A percentile compares a stretch with the other conserved stretches of the same genome.
Evolutionary conservation across 345 rosid genomes (phyloP).

Genomic region (Turnera subulata): DNA sequence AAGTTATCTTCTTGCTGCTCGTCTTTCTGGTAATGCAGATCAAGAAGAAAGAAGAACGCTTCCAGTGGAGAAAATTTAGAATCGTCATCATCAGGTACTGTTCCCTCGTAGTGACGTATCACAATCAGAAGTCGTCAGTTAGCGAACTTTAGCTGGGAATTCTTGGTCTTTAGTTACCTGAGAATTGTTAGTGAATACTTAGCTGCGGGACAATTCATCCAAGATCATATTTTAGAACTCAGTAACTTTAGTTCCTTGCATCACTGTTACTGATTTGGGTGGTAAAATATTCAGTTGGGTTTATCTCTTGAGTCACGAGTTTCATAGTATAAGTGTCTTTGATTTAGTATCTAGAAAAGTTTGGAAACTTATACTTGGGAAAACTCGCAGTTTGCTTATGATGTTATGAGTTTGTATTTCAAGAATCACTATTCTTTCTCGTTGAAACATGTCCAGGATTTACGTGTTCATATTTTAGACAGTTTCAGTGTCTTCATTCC

Average conservation of each 20-base stretch:
- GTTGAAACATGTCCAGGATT: no score
- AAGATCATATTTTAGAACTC: neutral
- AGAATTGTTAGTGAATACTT: neutral
- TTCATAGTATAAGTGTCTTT: neutral
- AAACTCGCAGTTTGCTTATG: no score
- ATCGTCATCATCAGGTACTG: conserved; percentile 60
- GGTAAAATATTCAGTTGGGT: neutral
- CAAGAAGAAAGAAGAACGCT: conserved; percentile 83
- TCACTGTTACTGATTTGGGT: neutral
- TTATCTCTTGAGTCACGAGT: neutral
- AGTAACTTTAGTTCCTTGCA: neutral
- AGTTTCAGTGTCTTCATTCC: conserved; percentile 1
- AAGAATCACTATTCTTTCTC: no score
- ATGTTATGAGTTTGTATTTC: no score
- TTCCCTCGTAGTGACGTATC: neutral
- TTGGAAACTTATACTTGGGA: neutral
- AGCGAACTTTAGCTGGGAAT: neutral
- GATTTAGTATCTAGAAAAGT: neutral
- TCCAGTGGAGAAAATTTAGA: conserved; percentile 73
- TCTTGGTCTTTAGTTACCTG: no score
- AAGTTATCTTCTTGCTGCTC: neutral
- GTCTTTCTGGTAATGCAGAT: conserved; percentile 46
- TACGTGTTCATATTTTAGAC: no score
- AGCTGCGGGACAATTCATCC: neutral
- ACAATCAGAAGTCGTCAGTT: no score